phyloP scores from a whole-genome alignment of 805 yeast species.

The Starmerella lactis-condensi region DNA sequence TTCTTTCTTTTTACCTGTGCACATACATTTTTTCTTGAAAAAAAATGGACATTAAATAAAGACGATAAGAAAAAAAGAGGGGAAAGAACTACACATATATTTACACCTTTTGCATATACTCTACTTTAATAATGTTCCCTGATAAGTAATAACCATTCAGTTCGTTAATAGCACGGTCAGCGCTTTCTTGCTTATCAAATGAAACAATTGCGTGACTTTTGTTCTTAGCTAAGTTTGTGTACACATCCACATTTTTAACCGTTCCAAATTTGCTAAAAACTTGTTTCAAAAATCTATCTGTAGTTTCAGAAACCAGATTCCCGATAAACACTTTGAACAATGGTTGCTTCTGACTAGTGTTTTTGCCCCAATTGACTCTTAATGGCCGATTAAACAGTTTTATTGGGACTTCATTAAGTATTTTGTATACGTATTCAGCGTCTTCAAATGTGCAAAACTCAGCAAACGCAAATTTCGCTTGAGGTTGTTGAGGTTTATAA shows the following conservation, averaged over 20 bases:
- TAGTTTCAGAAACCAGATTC: conserved; percentile 44
- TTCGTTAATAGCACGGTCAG: conserved; percentile 52
- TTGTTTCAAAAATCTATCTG: conserved; percentile 34
- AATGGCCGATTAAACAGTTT: conserved; percentile 40
- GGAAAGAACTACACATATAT: too few relatives aligned
- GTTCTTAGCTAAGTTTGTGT: conserved; percentile 31
- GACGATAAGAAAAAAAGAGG: too few relatives aligned
- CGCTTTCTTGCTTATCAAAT: conserved; percentile 42
- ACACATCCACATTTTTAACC: conserved; percentile 11
- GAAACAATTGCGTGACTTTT: conserved; percentile 51
- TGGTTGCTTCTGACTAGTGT: conserved; percentile 7
- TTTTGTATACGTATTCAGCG: conserved; percentile 46
- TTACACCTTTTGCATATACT: too few relatives aligned
- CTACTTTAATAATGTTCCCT: conserved; percentile 46
- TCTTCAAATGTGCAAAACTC: conserved; percentile 45
- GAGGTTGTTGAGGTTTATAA: too few relatives aligned
- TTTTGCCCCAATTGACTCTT: conserved; percentile 36
- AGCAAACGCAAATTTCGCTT: conserved; percentile 78
- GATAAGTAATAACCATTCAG: conserved; percentile 53
- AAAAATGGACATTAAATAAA: too few relatives aligned
- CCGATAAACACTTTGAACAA: conserved; percentile 35
- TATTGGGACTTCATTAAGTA: conserved; percentile 38
- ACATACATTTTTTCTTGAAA: too few relatives aligned
- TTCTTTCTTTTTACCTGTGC: too few relatives aligned
- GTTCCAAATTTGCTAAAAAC: conserved; percentile 57